phyloP scores from a whole-genome alignment of 306 rosid genomes.

The Datisca glomerata region DNA sequence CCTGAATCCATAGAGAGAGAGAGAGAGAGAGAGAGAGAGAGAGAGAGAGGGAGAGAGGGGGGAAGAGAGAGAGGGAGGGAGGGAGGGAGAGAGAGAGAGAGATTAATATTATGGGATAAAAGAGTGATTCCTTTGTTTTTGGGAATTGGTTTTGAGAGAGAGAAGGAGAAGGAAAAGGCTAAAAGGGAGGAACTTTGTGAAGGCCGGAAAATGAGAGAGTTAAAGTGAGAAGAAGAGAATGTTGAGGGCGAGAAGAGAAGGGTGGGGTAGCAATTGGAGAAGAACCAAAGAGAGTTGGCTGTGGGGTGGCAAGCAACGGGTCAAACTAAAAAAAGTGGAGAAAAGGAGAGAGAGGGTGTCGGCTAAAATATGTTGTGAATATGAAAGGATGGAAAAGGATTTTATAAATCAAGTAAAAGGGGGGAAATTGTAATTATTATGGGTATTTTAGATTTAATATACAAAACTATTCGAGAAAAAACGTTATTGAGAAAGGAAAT shows the following conservation, averaged over 20 bases:
- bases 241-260: constrained; percentile 20
- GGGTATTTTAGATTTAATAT: too few species aligned
- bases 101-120: too few species aligned
- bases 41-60: constrained; percentile 38
- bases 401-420: too few species aligned
- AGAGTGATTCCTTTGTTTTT: constrained; percentile 17
- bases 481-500: too few species aligned
- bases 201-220: too few species aligned
- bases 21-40: not conserved
- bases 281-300: constrained; percentile 25
- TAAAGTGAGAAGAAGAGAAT: constrained; percentile 23
- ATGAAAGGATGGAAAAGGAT: too few species aligned
- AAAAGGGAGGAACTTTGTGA: too few species aligned
- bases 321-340: constrained; percentile 76
- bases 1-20: constrained; percentile 62
- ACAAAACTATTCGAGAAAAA: too few species aligned
- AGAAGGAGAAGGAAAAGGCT: too few species aligned
- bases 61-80: not conserved
- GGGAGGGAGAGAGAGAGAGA: constrained; percentile 17
- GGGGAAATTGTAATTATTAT: too few species aligned
- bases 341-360: constrained; percentile 19
- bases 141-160: too few species aligned
- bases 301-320: constrained; percentile 85
- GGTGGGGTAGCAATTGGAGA: constrained; percentile 60
- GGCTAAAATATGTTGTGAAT: constrained; percentile 17